Conservation (phyloP, 2,329 filamentous ascomycete genomes). For the Penicillium brevicompactum region DNA sequence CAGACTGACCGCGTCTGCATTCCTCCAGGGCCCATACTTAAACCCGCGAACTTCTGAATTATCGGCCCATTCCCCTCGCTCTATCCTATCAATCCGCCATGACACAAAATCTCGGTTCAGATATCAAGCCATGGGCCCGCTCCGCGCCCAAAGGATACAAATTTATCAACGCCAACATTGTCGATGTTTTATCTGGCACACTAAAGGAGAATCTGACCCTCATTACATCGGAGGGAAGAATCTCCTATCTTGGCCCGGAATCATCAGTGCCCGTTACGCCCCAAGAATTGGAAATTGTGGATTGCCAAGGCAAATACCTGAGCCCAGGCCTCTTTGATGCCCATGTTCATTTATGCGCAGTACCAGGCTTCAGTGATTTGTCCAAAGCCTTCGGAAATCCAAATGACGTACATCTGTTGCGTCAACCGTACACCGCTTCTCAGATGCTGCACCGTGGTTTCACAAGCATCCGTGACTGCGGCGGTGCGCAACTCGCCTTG, state of each 20-base stretch:
- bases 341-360: conserved; percentile 30
- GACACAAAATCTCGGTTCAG: conserved; percentile 17
- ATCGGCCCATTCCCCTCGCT: neutral
- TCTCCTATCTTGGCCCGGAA: conserved; percentile 17
- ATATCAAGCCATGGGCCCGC: conserved; percentile 29
- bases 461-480: conserved; percentile 61
- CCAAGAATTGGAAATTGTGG: conserved; percentile 11
- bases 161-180: conserved; percentile 26
- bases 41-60: neutral
- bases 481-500: conserved; percentile 58
- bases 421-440: conserved; percentile 24
- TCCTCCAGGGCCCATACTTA: neutral
- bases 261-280: conserved; percentile 8
- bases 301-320: conserved; percentile 23
- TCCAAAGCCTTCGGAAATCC: conserved; percentile 25
- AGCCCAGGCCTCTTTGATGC: conserved; percentile 30
- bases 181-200: conserved; percentile 23
- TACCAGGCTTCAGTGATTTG: conserved; percentile 25
- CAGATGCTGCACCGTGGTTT: conserved; percentile 61
- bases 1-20: neutral
- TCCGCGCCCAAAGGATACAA: conserved; percentile 17
- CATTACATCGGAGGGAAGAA: conserved; percentile 19
- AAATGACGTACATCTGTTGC: conserved; percentile 24
- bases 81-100: conserved; percentile 4
- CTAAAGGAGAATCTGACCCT: conserved; percentile 17